phyloP scores from a whole-genome alignment of 2,329 filamentous ascomycete species.

The Myotisia sp. region DNA sequence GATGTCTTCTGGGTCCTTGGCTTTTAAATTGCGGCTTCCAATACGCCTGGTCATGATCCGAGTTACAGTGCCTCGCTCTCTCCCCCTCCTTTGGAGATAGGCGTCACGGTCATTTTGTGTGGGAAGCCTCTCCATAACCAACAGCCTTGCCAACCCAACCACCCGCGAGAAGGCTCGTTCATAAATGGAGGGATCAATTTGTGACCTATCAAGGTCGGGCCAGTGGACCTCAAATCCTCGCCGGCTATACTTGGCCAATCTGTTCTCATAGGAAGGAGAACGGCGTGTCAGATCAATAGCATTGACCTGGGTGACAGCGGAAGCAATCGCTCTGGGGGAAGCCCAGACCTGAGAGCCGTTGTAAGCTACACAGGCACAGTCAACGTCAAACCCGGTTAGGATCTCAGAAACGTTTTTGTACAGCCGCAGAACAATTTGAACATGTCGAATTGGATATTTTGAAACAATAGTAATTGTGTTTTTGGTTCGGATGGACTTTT shows the following conservation, averaged over 20 bases:
- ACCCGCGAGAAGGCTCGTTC: slow-evolving; percentile 66
- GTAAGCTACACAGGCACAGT: slow-evolving; percentile 68
- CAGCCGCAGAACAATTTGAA: slow-evolving; percentile 73
- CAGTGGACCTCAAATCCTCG: slow-evolving; percentile 76
- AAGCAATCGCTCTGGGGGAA: slow-evolving; percentile 59
- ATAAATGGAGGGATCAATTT: slow-evolving; percentile 67
- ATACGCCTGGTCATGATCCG: no score
- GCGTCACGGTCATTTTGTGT: slow-evolving; percentile 51
- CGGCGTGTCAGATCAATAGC: slow-evolving; percentile 64
- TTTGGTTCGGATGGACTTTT: slow-evolving; percentile 66
- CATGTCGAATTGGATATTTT: slow-evolving; percentile 68
- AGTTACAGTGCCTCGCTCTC: slow-evolving; percentile 59
- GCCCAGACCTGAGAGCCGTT: slow-evolving; percentile 68
- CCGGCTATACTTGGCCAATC: slow-evolving; percentile 71
- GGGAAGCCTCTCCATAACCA: slow-evolving; percentile 67
- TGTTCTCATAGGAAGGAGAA: slow-evolving; percentile 76
- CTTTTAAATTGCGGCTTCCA: slow-evolving; percentile 64
- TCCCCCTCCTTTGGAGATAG: slow-evolving; percentile 55
- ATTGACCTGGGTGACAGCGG: slow-evolving; percentile 72
- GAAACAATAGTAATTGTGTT: slow-evolving; percentile 75
- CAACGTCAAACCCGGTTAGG: slow-evolving; percentile 76
- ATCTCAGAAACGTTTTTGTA: slow-evolving; percentile 78
- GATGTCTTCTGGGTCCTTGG: slow-evolving; percentile 62
- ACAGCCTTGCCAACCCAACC: slow-evolving; percentile 60
- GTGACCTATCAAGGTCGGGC: slow-evolving; percentile 57